phyloP scores from a whole-genome alignment of 495 filamentous ascomycete species.

The Neurospora discreta region DNA sequence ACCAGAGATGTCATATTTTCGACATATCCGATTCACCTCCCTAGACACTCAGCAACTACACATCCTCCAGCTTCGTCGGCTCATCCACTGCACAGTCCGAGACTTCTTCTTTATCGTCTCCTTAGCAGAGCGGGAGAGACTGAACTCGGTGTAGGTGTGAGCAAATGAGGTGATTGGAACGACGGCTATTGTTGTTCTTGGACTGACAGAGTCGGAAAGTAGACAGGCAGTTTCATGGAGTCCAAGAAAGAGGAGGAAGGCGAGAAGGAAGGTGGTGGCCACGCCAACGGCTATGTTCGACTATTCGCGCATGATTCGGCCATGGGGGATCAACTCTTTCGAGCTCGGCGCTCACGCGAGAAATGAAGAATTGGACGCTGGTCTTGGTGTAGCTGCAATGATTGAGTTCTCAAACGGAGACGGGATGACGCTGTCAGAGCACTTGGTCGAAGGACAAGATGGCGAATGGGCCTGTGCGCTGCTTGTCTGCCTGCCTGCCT shows the following conservation, averaged over 20 bases:
- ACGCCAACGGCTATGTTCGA: no score
- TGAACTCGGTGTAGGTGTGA: slow-evolving; percentile 1
- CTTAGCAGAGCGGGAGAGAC: not conserved
- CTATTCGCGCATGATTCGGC: no score
- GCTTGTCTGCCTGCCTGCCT: not conserved
- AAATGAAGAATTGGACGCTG: slow-evolving; percentile 17
- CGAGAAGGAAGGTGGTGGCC: slow-evolving; percentile 36
- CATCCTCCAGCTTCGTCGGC: no score
- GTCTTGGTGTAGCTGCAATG: slow-evolving; percentile 18
- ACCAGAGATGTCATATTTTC: not conserved
- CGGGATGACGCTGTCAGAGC: slow-evolving; percentile 34
- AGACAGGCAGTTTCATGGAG: slow-evolving; percentile 20
- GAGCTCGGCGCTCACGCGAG: slow-evolving; percentile 14
- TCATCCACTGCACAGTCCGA: slow-evolving; percentile 18
- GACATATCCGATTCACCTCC: not conserved
- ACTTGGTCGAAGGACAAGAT: slow-evolving; percentile 16
- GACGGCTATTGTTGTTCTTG: slow-evolving; percentile 21
- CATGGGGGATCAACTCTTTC: slow-evolving; percentile 31
- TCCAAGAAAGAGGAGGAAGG: slow-evolving; percentile 31
- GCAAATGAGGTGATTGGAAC: slow-evolving; percentile 10
- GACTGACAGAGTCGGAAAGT: not conserved
- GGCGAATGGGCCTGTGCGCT: not conserved
- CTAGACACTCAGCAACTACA: no score
- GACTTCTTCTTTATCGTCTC: no score
- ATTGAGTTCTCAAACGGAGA: slow-evolving; percentile 38